Evolutionary conservation across 495 filamentous ascomycete genomes (phyloP).

Genomic region (Acidomyces sp.): DNA sequence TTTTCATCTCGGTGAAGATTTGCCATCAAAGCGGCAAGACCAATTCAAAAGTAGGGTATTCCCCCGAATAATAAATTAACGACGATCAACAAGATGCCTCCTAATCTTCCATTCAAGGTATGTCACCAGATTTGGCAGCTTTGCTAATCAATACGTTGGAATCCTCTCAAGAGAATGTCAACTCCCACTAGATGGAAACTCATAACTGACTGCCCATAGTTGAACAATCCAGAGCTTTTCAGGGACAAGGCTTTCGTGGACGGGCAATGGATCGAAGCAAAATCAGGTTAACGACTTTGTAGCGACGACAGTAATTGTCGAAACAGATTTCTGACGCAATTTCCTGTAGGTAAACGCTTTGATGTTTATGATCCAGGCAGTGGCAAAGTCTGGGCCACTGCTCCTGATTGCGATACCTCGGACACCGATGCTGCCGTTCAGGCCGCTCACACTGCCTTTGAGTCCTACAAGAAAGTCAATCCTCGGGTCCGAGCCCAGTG

Average conservation of each 20-base stretch:
- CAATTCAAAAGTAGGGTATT: background rate
- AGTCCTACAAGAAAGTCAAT: constrained; percentile 45
- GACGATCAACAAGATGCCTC: constrained; percentile 10
- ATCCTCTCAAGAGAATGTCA: background rate
- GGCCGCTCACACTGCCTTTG: constrained; percentile 46
- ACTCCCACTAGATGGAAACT: too few species aligned
- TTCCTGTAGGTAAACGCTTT: constrained; percentile 51
- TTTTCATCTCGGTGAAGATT: too few species aligned
- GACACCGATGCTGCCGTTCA: constrained; percentile 51
- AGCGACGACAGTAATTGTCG: too few species aligned
- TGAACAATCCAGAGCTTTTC: constrained; percentile 46
- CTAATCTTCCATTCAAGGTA: constrained; percentile 19
- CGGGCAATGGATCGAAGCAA: constrained; percentile 49
- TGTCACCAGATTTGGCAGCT: background rate
- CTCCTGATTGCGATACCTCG: constrained; percentile 44
- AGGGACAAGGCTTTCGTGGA: constrained; percentile 45
- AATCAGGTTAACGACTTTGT: too few species aligned
- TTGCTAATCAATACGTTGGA: background rate
- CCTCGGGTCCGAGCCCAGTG: constrained; percentile 49
- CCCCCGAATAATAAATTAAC: background rate
- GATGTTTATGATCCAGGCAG: constrained; percentile 59
- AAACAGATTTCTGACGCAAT: too few species aligned
- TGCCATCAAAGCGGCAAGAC: too few species aligned
- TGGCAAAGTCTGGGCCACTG: constrained; percentile 49
- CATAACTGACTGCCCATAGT: constrained; percentile 24